Percentiles rank a stretch among this genome's conserved stretches.
phyloP scores from a whole-genome alignment of 305 asterid genomes.

The Solanum hybrid region DNA sequence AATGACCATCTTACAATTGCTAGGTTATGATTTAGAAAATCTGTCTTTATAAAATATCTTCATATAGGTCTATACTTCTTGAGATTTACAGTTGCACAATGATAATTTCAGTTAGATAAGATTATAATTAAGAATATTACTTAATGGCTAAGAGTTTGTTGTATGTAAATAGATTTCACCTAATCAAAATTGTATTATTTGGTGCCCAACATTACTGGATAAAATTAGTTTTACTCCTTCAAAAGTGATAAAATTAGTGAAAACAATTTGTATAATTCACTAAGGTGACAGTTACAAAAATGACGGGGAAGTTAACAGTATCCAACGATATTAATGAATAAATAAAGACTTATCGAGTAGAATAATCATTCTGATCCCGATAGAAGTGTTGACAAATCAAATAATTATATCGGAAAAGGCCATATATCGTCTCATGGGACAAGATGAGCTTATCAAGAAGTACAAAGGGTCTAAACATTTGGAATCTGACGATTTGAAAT shows the following conservation, averaged over 20 bases:
- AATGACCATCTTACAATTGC: neutral
- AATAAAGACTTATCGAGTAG: too few relatives aligned
- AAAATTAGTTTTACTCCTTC: neutral
- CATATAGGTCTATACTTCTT: too few relatives aligned
- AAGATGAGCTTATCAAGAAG: neutral
- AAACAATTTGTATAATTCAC: neutral
- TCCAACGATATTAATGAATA: too few relatives aligned
- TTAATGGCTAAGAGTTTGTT: neutral
- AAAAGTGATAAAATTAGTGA: neutral
- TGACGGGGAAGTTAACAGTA: neutral
- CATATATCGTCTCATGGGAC: neutral
- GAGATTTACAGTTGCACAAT: neutral
- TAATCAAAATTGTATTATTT: neutral
- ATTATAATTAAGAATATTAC: neutral
- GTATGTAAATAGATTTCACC: neutral
- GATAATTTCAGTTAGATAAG: neutral
- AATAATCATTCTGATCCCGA: neutral
- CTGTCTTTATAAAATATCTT: neutral
- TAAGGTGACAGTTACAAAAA: neutral
- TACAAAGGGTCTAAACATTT: neutral
- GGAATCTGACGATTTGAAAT: neutral
- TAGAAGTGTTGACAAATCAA: neutral
- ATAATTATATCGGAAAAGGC: neutral
- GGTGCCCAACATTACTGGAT: neutral
- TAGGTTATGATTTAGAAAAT: neutral